Evolutionary conservation across 192 early-diverging fungal genomes (phyloP).

Genomic region (Glomus cerebriforme): DNA sequence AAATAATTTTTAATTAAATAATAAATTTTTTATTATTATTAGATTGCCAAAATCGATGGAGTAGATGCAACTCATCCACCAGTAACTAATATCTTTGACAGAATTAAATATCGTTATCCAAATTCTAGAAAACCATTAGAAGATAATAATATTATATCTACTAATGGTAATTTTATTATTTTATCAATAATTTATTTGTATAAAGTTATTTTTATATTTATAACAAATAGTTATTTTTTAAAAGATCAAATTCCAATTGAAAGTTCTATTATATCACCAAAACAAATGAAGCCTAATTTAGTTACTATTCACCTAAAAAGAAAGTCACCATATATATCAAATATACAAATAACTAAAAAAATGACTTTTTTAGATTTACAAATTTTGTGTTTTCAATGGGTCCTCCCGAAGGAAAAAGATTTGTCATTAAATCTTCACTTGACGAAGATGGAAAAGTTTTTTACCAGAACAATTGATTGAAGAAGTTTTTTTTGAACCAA

Average conservation of each 20-base stretch:
- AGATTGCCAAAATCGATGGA: not conserved
- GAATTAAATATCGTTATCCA: not conserved
- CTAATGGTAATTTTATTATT: not conserved
- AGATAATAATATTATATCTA: not conserved
- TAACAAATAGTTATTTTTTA: not conserved
- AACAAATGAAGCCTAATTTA: not conserved
- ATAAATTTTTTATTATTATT: not conserved
- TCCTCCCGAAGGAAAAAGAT: constrained; percentile 4
- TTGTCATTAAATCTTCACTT: constrained; percentile 5
- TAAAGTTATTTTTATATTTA: not conserved
- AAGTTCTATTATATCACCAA: constrained; percentile 40
- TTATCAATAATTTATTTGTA: not conserved
- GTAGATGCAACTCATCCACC: not conserved
- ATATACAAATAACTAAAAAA: not conserved
- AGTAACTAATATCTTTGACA: not conserved
- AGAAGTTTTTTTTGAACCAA: not conserved
- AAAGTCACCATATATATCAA: constrained; percentile 12
- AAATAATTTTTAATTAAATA: not conserved
- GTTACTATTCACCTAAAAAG: constrained; percentile 13
- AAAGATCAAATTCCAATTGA: not conserved
- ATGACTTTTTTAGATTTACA: constrained; percentile 18
- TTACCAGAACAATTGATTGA: constrained; percentile 1
- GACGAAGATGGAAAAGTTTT: not conserved
- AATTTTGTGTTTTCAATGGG: constrained; percentile 5
- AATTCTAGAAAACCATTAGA: not conserved